phyloP scores from a whole-genome alignment of 2,329 filamentous ascomycete species.

The Stemphylium beticola region DNA sequence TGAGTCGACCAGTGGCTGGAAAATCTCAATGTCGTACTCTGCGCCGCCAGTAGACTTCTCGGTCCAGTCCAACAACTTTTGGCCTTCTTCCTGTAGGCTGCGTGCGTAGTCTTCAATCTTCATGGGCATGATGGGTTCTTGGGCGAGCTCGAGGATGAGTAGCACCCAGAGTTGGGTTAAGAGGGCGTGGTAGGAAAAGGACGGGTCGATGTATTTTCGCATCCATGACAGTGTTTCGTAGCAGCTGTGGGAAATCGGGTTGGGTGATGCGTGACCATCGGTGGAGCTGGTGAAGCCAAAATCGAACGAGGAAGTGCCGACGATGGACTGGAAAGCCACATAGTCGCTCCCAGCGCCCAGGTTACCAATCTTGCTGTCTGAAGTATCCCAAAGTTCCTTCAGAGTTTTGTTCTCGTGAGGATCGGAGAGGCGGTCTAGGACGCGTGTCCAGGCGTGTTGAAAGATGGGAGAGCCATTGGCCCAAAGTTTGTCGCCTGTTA shows the following conservation, averaged over 20 bases:
- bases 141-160: slow-evolving; percentile 82
- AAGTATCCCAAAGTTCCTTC: slow-evolving; percentile 75
- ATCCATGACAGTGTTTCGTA: slow-evolving; percentile 94
- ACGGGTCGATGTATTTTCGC: slow-evolving; percentile 77
- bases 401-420: slow-evolving; percentile 74
- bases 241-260: slow-evolving; percentile 77
- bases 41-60: slow-evolving; percentile 54
- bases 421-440: slow-evolving; percentile 76
- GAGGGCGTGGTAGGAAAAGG: slow-evolving; percentile 78
- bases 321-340: slow-evolving; percentile 88
- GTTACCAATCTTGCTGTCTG: slow-evolving; percentile 65
- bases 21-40: slow-evolving; percentile 53
- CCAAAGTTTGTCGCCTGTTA: slow-evolving; percentile 75
- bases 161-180: slow-evolving; percentile 82
- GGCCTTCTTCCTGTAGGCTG: slow-evolving; percentile 68
- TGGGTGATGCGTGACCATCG: slow-evolving; percentile 46
- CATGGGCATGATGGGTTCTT: slow-evolving; percentile 81
- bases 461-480: slow-evolving; percentile 84
- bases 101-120: slow-evolving; percentile 77
- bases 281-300: slow-evolving; percentile 71
- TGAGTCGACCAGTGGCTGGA: slow-evolving; percentile 68
- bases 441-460: slow-evolving; percentile 71
- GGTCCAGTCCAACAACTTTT: slow-evolving; percentile 70
- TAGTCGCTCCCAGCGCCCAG: slow-evolving; percentile 82
- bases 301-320: slow-evolving; percentile 86